Conservation (phyloP, 179 eudicot genomes). For the Gypsophila paniculata region DNA sequence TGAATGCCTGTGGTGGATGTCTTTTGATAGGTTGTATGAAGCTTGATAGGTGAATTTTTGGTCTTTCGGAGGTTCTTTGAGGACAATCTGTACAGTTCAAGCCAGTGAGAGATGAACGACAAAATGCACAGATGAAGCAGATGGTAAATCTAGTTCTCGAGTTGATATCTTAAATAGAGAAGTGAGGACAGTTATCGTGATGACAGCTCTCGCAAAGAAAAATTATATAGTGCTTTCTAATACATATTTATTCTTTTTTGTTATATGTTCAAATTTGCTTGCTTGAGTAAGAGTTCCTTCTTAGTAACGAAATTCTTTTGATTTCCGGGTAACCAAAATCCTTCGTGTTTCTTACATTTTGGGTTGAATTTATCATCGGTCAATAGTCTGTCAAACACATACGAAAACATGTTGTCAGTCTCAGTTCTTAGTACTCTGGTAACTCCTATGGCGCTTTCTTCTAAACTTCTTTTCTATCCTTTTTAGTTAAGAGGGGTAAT, state of each 20-base stretch:
- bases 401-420: slow-evolving; percentile 10
- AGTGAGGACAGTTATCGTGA: slow-evolving; percentile 29
- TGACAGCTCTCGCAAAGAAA: slow-evolving; percentile 24
- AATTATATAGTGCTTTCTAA: slow-evolving; percentile 24
- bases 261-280: slow-evolving; percentile 27
- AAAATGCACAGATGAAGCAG: slow-evolving; percentile 29
- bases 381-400: neutral
- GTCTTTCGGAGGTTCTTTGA: slow-evolving; percentile 25
- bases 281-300: slow-evolving; percentile 23
- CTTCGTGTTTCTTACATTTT: slow-evolving; percentile 4
- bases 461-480: neutral
- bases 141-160: slow-evolving; percentile 23
- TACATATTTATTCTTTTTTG: slow-evolving; percentile 32
- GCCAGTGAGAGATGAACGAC: slow-evolving; percentile 23
- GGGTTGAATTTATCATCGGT: neutral
- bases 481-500: neutral
- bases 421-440: neutral
- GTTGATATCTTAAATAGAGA: slow-evolving; percentile 23
- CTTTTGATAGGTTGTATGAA: slow-evolving; percentile 17
- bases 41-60: slow-evolving; percentile 30
- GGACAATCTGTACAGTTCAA: slow-evolving; percentile 36
- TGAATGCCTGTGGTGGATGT: slow-evolving; percentile 10
- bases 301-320: slow-evolving; percentile 21
- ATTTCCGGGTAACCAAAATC: slow-evolving; percentile 8
- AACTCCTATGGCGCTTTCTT: neutral